phyloP scores from a whole-genome alignment of 225 moss, liverwort and hornwort species.

The Pseudoscleropodium purum region DNA sequence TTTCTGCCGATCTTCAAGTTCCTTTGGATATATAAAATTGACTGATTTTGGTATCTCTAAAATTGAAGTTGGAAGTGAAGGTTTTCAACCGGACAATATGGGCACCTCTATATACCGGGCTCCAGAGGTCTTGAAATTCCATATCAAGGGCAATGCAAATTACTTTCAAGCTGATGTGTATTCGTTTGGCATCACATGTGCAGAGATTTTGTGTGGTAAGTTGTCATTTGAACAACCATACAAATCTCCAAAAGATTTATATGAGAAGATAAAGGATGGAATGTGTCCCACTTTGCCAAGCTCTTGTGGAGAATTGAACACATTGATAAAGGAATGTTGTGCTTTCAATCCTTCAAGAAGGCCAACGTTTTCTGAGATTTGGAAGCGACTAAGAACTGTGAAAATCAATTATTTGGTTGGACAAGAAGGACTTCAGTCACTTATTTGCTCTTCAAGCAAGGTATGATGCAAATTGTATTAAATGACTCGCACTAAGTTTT shows the following conservation, averaged over 20 bases:
- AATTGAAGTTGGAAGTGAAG: neutral
- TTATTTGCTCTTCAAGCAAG: too few species aligned
- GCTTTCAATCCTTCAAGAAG: neutral
- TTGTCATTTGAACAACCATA: neutral
- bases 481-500: accelerated
- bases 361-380: neutral
- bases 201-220: too few species aligned
- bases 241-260: neutral
- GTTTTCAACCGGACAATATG: neutral
- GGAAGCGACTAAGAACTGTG: accelerated
- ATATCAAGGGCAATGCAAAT: neutral
- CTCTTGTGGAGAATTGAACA: neutral
- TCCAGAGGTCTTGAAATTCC: neutral
- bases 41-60: neutral
- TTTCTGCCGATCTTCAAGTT: neutral
- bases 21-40: neutral
- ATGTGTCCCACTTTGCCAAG: neutral
- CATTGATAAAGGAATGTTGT: neutral
- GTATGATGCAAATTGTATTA: too few species aligned
- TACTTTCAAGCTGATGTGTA: too few species aligned
- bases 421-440: neutral
- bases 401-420: neutral
- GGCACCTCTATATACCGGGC: neutral
- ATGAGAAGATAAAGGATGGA: neutral
- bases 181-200: too few species aligned